A percentile compares a stretch with the other conserved stretches of the same genome.
Conservation (phyloP, 495 filamentous ascomycete species). For the Daldinia decipiens region DNA sequence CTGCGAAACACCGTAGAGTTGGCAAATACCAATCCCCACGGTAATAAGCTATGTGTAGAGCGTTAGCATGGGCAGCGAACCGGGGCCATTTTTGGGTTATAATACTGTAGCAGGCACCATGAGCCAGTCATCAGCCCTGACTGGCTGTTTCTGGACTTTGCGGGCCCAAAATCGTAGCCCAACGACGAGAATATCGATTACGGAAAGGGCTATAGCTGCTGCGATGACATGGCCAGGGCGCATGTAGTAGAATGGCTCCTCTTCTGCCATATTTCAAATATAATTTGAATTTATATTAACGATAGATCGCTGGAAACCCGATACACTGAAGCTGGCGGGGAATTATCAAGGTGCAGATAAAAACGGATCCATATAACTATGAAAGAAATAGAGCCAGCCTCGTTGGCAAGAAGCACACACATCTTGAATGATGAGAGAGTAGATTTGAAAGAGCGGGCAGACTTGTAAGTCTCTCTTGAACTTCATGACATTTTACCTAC, state of each 20-base stretch:
- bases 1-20: conserved; percentile 37
- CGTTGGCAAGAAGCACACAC: neutral
- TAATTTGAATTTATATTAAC: neutral
- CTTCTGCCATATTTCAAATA: neutral
- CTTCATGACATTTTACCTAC: neutral
- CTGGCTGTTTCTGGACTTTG: conserved; percentile 36
- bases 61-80: neutral
- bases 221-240: conserved; percentile 31
- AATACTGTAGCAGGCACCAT: conserved; percentile 48
- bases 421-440: neutral
- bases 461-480: neutral
- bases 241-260: conserved; percentile 27
- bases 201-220: conserved; percentile 25
- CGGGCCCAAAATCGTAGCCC: conserved; percentile 45
- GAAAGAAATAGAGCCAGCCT: neutral
- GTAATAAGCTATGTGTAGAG: conserved; percentile 26
- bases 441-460: neutral
- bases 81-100: neutral
- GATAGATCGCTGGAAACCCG: neutral
- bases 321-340: neutral
- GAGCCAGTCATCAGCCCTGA: conserved; percentile 52
- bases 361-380: neutral
- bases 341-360: neutral
- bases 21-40: conserved; percentile 30
- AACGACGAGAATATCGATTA: conserved; percentile 32